phyloP scores from a whole-genome alignment of 257 asterid genomes.

The Solanum bulbocastanum region DNA sequence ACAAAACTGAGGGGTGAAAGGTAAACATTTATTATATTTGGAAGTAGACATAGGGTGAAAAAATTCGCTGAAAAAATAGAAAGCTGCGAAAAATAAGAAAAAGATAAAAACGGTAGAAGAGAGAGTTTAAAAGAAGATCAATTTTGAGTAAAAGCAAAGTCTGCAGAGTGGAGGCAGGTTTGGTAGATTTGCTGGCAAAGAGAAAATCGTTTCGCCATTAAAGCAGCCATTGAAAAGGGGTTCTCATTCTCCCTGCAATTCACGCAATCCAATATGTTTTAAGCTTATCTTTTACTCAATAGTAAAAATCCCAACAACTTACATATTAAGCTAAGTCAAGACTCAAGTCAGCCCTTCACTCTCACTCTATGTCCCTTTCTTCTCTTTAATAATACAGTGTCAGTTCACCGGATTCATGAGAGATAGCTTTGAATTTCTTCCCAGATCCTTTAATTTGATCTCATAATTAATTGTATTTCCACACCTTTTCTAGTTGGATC shows the following conservation, averaged over 20 bases:
- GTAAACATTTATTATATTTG: background rate
- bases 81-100: background rate
- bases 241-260: background rate
- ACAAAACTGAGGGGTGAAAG: accelerated
- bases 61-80: background rate
- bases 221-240: background rate
- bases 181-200: background rate
- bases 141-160: background rate
- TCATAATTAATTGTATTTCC: background rate
- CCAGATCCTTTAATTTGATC: background rate
- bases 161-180: background rate
- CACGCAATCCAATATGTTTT: background rate
- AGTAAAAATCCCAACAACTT: background rate
- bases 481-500: background rate
- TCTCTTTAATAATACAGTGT: background rate
- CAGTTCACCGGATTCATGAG: background rate
- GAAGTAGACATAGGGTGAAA: background rate
- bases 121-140: background rate
- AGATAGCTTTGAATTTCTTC: background rate
- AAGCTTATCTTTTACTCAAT: background rate
- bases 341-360: background rate
- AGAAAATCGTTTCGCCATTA: background rate
- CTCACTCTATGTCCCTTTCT: background rate
- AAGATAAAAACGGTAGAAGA: background rate
- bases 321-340: background rate